phyloP scores from a whole-genome alignment of 331 rosid species.

The Telfairia occidentalis region DNA sequence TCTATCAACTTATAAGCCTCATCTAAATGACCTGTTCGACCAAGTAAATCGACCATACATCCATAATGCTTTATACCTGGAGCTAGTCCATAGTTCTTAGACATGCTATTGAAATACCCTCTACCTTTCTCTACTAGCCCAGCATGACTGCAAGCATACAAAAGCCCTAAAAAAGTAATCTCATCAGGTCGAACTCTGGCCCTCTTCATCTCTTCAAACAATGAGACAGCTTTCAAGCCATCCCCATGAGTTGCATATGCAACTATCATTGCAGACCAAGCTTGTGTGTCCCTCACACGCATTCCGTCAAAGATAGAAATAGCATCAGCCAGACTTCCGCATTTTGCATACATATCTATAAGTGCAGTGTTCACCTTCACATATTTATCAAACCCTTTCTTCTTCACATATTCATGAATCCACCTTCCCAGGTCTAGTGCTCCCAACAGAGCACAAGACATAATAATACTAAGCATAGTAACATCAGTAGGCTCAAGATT shows the following conservation, averaged over 20 bases:
- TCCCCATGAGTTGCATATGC: conserved; percentile 72
- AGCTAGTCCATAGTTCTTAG: conserved; percentile 36
- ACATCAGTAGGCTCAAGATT: conserved; percentile 63
- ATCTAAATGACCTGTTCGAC: conserved; percentile 58
- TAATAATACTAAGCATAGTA: conserved; percentile 63
- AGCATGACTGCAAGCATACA: conserved; percentile 73
- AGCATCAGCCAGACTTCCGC: conserved; percentile 70
- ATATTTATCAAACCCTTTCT: conserved; percentile 43
- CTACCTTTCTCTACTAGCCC: conserved; percentile 66
- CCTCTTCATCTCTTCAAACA: conserved; percentile 62
- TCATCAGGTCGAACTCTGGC: conserved; percentile 55
- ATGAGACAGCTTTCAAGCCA: conserved; percentile 37
- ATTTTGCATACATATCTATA: conserved; percentile 72
- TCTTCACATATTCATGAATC: conserved; percentile 76
- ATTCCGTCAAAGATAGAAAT: conserved; percentile 47
- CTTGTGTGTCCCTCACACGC: conserved; percentile 60
- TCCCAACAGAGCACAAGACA: conserved; percentile 62
- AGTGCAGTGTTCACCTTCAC: conserved; percentile 82
- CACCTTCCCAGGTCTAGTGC: conserved; percentile 70
- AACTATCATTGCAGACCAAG: conserved; percentile 73
- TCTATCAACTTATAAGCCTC: conserved; percentile 73
- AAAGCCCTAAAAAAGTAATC: conserved; percentile 59
- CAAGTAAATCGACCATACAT: conserved; percentile 80
- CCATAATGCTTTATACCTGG: conserved; percentile 73
- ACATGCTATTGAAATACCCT: conserved; percentile 48